Evolutionary conservation across 768 basidiomycete genomes (phyloP), one percentile per base, ranked within the genome.

Genomic region (Naematelia encephala): DNA sequence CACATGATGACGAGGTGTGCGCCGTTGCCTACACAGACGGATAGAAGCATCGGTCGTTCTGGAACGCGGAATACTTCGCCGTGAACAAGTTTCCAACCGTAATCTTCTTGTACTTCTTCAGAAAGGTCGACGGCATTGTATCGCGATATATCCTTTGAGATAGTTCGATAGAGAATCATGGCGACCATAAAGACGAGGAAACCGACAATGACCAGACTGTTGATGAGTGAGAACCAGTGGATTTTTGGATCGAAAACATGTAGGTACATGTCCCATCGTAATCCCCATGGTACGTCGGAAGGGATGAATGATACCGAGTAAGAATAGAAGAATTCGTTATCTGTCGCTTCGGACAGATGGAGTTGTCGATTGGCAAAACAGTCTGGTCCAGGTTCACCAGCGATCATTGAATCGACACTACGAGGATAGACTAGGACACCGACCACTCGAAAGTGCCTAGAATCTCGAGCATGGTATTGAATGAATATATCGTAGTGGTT

Each of bases 61-160:
- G 94, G 94, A 0, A 86, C 80, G 21, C 94, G 84, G 82, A 97
- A 98, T 16, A 98, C 90, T 78, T 98, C 94, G 21, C 91, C 92
- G 66, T 96, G 91, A 22, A 98, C 86, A 16, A 98, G 84, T 73
- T 98, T 98, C 94, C 94, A 98, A 1, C 94, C 94, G 84, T 87
- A 94, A 67, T 98, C 94, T 79, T 98, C 94, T 77, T 93, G 91
- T 1, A 96, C 89, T 69, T 94, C 91, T 71, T 94, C 91, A 62
- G 87, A 89, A 39, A 96, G 79, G 73, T 96, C 93, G 56, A 93
- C 88, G 2, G 90, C 88, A 69, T 97, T 96, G 78, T 97, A 98
- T n/a, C 92, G 84, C 44, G 85, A 85, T 60, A 96, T 91, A 85
- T 98, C 94, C 75, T 89, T 86, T 46, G 87, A 85, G 34, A 98